phyloP scores from a whole-genome alignment of 768 basidiomycete species.

The Porpolomopsis calyptriformis region DNA sequence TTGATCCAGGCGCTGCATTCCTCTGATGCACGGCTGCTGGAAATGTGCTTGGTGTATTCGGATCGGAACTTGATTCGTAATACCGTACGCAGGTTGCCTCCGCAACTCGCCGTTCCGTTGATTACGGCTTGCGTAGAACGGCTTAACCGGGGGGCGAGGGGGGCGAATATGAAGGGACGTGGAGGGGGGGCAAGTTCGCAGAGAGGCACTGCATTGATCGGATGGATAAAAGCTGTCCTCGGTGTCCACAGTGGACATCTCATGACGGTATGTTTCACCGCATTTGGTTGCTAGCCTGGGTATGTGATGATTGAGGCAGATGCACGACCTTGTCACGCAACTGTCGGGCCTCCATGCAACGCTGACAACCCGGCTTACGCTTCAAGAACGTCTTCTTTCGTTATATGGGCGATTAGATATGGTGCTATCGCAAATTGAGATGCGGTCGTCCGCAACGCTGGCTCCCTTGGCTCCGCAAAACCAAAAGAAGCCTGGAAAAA shows the following conservation, averaged over 20 bases:
- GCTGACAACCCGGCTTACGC: slow-evolving; percentile 63
- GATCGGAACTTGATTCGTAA: slow-evolving; percentile 73
- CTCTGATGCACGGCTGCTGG: slow-evolving; percentile 76
- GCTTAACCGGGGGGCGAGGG: slow-evolving; percentile 64
- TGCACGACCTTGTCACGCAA: slow-evolving; percentile 84
- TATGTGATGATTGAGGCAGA: too few relatives aligned
- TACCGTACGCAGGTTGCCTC: slow-evolving; percentile 78
- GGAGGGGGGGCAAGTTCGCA: slow-evolving; percentile 74
- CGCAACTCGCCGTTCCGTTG: slow-evolving; percentile 76
- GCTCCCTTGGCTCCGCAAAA: slow-evolving; percentile 38
- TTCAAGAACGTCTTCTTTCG: slow-evolving; percentile 78
- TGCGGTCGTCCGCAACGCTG: slow-evolving; percentile 67
- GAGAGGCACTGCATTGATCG: slow-evolving; percentile 55
- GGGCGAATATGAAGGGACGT: slow-evolving; percentile 64
- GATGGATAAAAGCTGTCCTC: slow-evolving; percentile 76
- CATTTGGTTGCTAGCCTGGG: too few relatives aligned
- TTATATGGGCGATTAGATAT: slow-evolving; percentile 87
- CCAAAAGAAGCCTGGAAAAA: slow-evolving; percentile 24
- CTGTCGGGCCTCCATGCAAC: slow-evolving; percentile 78
- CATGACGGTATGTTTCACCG: slow-evolving; percentile 57
- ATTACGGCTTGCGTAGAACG: slow-evolving; percentile 85
- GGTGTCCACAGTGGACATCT: slow-evolving; percentile 82
- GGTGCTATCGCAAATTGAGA: slow-evolving; percentile 87
- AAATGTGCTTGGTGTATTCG: slow-evolving; percentile 79
- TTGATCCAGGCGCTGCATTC: slow-evolving; percentile 96